Evolutionary conservation across 371 early-diverging fungal genomes (phyloP), one percentile per base, ranked within the genome.

Genomic region (Apophysomyces elegans): DNA sequence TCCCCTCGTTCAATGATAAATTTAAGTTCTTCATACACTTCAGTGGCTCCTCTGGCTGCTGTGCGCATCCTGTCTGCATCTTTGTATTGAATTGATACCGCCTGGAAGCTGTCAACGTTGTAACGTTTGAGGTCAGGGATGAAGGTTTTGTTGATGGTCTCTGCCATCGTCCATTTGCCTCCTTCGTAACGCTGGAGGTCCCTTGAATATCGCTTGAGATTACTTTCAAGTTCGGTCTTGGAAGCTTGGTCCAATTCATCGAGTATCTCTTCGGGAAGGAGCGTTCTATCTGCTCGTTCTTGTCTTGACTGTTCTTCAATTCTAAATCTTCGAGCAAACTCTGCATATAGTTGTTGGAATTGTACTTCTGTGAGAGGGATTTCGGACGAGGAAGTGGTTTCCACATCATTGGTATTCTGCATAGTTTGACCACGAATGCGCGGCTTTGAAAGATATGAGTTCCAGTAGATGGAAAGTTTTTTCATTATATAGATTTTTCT

Each of bases 11-110:
- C 44, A 16, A 54, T n/a, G n/a, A 54, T 54, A 5, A 39, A n/a
- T 56, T 47, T 59, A 56, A 65, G 59, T 1, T 12, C 56, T 56
- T 65, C 56, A 41, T 45, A 65, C 0, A 65, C 50, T 50, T 65
- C 61, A 0, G 66, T 60, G 5, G 60, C 41, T 47, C 47, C 66
- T n/a, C 60, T 41, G 35, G 60, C 66, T 54, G 66, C 3, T 13
- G 13, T 38, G 36, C 66, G 36, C 26, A 60, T 7, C 32, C 61
- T 36, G 7, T 56, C 57, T 32, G 60, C 56, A 56, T 56, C 66
- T 14, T 61, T 60, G 36, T 65, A 65, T 56, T 43, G 60, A 14
- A 32, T 43, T 5, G 14, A 16, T 0, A 65, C 43, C 7, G 38
- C 50, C 16, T 37, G 35, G 44, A 3, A 37, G 9, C 47, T 16